A percentile compares a stretch with the other conserved stretches of the same genome.
phyloP scores from a whole-genome alignment of 768 basidiomycete genomes.

The Trametes punicea region DNA sequence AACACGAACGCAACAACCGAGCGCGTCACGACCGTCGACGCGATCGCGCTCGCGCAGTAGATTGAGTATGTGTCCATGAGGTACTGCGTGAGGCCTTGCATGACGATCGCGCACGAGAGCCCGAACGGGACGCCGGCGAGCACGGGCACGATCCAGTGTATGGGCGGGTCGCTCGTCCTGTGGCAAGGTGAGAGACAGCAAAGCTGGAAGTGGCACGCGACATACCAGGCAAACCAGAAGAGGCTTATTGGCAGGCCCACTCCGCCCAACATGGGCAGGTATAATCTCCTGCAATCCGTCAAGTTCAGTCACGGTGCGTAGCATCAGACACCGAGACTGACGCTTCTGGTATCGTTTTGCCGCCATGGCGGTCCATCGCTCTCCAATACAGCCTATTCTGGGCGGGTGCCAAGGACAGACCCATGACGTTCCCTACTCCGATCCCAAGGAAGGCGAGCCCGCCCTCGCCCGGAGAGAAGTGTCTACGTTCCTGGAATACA shows the following conservation, averaged over 20 bases:
- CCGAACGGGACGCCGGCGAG: conserved; percentile 68
- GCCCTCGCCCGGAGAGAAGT: conserved; percentile 50
- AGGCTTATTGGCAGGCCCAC: conserved; percentile 53
- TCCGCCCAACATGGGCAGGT: conserved; percentile 53
- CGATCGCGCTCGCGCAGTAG: conserved; percentile 65
- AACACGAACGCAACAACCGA: conserved; percentile 61
- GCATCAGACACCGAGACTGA: conserved; percentile 29
- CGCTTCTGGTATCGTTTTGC: conserved; percentile 60
- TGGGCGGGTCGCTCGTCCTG: conserved; percentile 48
- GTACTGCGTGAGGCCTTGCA: conserved; percentile 65
- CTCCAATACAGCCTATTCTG: conserved; percentile 52
- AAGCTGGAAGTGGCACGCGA: conserved; percentile 12
- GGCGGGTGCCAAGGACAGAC: conserved; percentile 48
- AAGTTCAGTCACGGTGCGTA: background rate
- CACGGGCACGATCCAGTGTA: conserved; percentile 69
- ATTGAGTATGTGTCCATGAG: conserved; percentile 69
- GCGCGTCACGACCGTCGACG: conserved; percentile 64
- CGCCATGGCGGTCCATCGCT: conserved; percentile 46
- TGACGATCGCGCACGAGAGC: conserved; percentile 56
- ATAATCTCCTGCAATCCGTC: conserved; percentile 46
- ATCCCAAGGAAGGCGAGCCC: conserved; percentile 66
- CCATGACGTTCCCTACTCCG: conserved; percentile 53
- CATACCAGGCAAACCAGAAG: conserved; percentile 68
- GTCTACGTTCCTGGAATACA: conserved; percentile 51
- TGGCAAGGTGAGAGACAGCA: conserved; percentile 6